Conservation (phyloP, 1,284 basidiomycete species). For the Sutorius eximius region DNA sequence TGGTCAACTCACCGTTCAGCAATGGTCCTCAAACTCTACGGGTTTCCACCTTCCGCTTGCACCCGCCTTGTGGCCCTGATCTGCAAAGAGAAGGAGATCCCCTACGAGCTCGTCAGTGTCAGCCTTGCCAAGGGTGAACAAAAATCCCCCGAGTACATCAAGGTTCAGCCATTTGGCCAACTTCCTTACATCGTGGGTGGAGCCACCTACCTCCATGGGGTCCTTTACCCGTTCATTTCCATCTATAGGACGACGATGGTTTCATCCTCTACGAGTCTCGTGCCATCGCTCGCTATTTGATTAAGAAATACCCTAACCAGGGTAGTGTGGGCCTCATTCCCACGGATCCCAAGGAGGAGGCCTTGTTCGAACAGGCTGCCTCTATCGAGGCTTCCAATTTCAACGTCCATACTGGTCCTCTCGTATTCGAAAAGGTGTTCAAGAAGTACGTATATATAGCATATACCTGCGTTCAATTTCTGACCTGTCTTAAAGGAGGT, state of each 20-base stretch:
- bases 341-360: slow-evolving; percentile 30
- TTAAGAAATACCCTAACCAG: slow-evolving; percentile 43
- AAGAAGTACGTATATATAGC: slow-evolving; percentile 35
- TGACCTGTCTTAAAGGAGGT: slow-evolving; percentile 3
- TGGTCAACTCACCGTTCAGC: too few relatives aligned
- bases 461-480: background rate
- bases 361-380: slow-evolving; percentile 36
- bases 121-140: slow-evolving; percentile 47
- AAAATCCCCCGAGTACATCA: slow-evolving; percentile 44
- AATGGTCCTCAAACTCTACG: slow-evolving; percentile 58
- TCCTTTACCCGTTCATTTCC: too few relatives aligned
- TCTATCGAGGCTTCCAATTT: slow-evolving; percentile 33
- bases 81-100: slow-evolving; percentile 51
- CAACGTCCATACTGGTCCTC: slow-evolving; percentile 19
- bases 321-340: slow-evolving; percentile 37
- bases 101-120: slow-evolving; percentile 47
- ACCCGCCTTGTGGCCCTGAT: slow-evolving; percentile 47
- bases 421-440: slow-evolving; percentile 36
- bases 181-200: slow-evolving; percentile 66
- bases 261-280: slow-evolving; percentile 52
- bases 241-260: slow-evolving; percentile 50
- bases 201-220: too few relatives aligned
- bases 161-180: slow-evolving; percentile 64
- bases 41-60: slow-evolving; percentile 43
- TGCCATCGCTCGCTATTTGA: slow-evolving; percentile 52